Percentiles rank a stretch among this genome's conserved stretches.
Evolutionary conservation across 106 monocot species (phyloP).

Genomic region (Amphibolis antarctica): DNA sequence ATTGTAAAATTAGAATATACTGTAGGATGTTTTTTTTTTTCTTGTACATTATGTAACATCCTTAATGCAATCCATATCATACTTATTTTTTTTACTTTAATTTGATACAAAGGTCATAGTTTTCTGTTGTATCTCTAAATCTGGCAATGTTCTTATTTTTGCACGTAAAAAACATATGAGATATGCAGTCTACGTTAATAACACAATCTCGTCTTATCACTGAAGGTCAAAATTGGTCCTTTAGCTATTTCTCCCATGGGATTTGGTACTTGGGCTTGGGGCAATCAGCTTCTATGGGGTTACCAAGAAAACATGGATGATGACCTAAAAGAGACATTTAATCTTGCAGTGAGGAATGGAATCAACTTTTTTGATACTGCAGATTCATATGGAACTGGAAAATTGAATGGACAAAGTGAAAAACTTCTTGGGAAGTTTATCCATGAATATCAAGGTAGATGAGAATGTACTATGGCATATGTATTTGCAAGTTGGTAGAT

Average conservation of each 20-base stretch:
- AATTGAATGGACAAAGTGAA: slow-evolving; percentile 85
- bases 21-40: no score
- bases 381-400: slow-evolving; percentile 95
- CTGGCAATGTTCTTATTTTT: background rate
- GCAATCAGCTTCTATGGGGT: slow-evolving; percentile 91
- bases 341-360: slow-evolving; percentile 69
- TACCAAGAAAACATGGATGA: slow-evolving; percentile 78
- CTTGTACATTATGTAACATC: no score
- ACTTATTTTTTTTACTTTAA: no score
- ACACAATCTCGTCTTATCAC: background rate
- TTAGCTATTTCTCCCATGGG: slow-evolving; percentile 87
- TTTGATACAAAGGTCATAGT: no score
- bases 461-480: background rate
- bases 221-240: slow-evolving; percentile 65
- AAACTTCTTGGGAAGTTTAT: slow-evolving; percentile 93
- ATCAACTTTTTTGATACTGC: slow-evolving; percentile 95
- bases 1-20: no score
- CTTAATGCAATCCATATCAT: no score
- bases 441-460: slow-evolving; percentile 59
- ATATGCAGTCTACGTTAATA: background rate
- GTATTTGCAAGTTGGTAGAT: no score
- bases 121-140: background rate
- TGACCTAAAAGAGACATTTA: slow-evolving; percentile 59
- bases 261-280: slow-evolving; percentile 99
- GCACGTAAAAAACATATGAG: background rate